Evolutionary conservation across 192 early-diverging fungal genomes (phyloP).

Genomic region (Dissophora ornata): DNA sequence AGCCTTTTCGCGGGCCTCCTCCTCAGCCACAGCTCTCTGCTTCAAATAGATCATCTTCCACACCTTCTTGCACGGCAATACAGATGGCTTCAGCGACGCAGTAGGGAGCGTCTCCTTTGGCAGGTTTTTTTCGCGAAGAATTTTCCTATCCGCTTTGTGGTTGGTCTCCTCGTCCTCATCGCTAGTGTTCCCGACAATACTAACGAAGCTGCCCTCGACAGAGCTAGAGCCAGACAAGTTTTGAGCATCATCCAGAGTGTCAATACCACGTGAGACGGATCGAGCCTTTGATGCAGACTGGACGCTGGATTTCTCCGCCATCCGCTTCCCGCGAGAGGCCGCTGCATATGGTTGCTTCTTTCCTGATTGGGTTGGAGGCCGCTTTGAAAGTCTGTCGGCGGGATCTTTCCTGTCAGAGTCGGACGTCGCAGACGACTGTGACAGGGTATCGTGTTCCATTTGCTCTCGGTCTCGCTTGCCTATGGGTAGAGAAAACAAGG

Average conservation of each 20-base stretch:
- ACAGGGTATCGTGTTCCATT: constrained; percentile 1
- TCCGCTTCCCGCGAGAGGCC: constrained; percentile 31
- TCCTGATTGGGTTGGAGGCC: constrained; percentile 12
- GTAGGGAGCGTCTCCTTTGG: constrained; percentile 33
- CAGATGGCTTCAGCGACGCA: constrained; percentile 27
- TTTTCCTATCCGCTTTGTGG: constrained; percentile 3
- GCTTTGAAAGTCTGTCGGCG: neutral
- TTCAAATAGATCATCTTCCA: constrained; percentile 53
- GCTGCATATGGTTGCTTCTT: constrained; percentile 49
- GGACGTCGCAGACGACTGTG: constrained; percentile 29
- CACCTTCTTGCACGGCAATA: constrained; percentile 46
- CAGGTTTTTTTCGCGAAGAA: constrained; percentile 34
- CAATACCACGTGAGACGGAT: neutral
- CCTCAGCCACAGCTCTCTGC: constrained; percentile 43
- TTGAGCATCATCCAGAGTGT: constrained; percentile 7
- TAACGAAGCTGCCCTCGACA: constrained; percentile 44
- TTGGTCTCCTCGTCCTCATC: constrained; percentile 38
- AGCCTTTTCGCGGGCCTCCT: constrained; percentile 41
- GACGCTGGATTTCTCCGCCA: constrained; percentile 12
- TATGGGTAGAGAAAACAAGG: neutral
- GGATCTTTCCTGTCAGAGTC: constrained; percentile 30
- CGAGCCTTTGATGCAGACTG: constrained; percentile 6
- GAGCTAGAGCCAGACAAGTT: constrained; percentile 36
- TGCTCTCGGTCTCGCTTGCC: constrained; percentile 25
- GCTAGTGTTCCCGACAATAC: constrained; percentile 49